Evolutionary conservation across 345 rosid genomes (phyloP).

Genomic region (Leavenworthia alabamica): DNA sequence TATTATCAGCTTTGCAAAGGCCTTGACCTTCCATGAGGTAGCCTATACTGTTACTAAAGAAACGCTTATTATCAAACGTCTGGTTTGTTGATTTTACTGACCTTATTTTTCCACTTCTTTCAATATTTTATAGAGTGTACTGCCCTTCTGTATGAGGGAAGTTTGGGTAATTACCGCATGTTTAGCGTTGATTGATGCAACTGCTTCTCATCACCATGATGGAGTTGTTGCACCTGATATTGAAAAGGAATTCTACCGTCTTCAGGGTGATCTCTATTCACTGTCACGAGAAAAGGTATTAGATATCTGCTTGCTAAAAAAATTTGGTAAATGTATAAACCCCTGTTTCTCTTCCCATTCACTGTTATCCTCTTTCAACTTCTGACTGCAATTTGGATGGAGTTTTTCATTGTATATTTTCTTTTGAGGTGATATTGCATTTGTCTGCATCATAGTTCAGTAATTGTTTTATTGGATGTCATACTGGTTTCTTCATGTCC

Average conservation of each 20-base stretch:
- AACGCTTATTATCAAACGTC: neutral
- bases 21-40: conserved; percentile 77
- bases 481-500: conserved; percentile 2
- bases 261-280: conserved; percentile 93
- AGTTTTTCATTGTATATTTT: neutral
- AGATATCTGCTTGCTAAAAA: conserved; percentile 14
- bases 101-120: conserved; percentile 8
- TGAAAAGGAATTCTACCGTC: conserved; percentile 88
- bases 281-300: conserved; percentile 92
- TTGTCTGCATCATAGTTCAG: neutral
- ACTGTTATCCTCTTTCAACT: neutral
- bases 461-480: conserved; percentile 1
- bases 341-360: conserved; percentile 10
- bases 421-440: conserved; percentile 9
- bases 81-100: conserved; percentile 21
- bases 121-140: conserved; percentile 38
- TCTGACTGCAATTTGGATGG: neutral
- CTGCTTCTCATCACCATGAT: conserved; percentile 59
- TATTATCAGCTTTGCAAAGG: conserved; percentile 71
- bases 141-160: conserved; percentile 85
- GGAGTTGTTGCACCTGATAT: conserved; percentile 62
- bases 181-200: conserved; percentile 61
- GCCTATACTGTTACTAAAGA: conserved; percentile 5
- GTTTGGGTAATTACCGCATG: conserved; percentile 95
- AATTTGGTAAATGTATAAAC: neutral